Percentiles rank a stretch among this genome's conserved stretches.
Conservation (phyloP, 1,284 basidiomycete genomes). For the Leccinum griseonigrum region DNA sequence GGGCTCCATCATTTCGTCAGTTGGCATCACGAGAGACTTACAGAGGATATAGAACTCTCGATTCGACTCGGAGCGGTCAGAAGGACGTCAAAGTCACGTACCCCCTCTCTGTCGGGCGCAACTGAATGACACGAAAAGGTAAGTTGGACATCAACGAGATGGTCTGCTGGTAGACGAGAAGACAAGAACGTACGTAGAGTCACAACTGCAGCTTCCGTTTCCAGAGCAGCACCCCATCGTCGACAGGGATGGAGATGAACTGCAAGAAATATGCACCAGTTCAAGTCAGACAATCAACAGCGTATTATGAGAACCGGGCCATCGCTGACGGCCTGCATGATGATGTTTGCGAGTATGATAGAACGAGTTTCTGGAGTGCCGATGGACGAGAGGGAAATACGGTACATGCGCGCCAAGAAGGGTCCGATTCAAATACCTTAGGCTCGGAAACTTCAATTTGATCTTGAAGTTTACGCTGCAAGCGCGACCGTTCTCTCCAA, state of each 20-base stretch:
- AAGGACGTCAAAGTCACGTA: too few relatives aligned
- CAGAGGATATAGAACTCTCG: too few relatives aligned
- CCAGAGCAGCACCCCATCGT: slow-evolving; percentile 24
- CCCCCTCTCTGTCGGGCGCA: too few relatives aligned
- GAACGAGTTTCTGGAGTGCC: not conserved
- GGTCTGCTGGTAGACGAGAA: not conserved
- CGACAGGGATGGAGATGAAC: slow-evolving; percentile 22
- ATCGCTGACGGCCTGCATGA: slow-evolving; percentile 23
- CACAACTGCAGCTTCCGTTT: slow-evolving; percentile 11
- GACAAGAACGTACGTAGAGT: slow-evolving; percentile 7
- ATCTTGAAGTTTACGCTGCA: not conserved
- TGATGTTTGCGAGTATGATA: slow-evolving; percentile 2
- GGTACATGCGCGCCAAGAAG: not conserved
- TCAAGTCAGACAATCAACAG: not conserved
- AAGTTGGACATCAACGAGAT: slow-evolving; percentile 2
- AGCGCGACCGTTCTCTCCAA: not conserved
- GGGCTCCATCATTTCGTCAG: too few relatives aligned
- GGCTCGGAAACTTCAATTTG: not conserved
- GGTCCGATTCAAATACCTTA: slow-evolving; percentile 8
- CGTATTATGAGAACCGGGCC: not conserved
- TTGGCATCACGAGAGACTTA: too few relatives aligned
- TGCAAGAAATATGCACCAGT: slow-evolving; percentile 2
- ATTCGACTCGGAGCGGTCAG: too few relatives aligned
- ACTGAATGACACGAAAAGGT: not conserved
- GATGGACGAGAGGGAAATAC: not conserved